A percentile compares a stretch with the other conserved stretches of the same genome.
These are phyloP conservation scores for Saturnispora dispora DNA, from an alignment of 805 yeast genomes.

Conservation along the genomic window DNA sequence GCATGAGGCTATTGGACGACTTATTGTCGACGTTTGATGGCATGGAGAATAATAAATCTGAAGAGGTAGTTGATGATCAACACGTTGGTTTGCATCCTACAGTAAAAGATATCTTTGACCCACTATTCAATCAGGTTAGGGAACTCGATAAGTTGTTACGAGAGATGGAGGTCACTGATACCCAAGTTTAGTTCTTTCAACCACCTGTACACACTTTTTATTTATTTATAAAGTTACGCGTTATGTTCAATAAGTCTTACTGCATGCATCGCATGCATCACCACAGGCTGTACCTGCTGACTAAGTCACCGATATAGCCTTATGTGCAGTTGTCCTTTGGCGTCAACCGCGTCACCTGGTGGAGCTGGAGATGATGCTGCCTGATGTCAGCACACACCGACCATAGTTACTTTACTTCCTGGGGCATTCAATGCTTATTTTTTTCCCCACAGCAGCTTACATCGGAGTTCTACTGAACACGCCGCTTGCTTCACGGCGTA, in stretches of 20 bases:
- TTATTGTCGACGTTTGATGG: conserved; percentile 17
- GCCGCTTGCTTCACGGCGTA: not conserved
- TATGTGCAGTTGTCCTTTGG: not conserved
- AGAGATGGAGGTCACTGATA: not conserved
- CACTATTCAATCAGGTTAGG: conserved; percentile 42
- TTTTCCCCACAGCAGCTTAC: not conserved
- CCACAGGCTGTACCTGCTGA: not conserved
- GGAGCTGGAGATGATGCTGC: too few species aligned
- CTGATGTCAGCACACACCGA: too few species aligned
- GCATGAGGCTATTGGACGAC: conserved; percentile 29
- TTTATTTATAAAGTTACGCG: not conserved
- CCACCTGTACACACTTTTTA: not conserved
- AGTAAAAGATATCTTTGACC: conserved; percentile 47
- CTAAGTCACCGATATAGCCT: not conserved
- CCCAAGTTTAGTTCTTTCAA: not conserved
- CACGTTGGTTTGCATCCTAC: conserved; percentile 30
- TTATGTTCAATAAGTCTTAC: not conserved
- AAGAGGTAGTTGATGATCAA: not conserved
- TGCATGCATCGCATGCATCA: not conserved
- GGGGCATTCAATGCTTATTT: too few species aligned
- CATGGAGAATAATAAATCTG: not conserved
- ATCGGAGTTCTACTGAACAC: not conserved
- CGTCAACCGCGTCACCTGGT: too few species aligned
- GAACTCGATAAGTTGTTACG: conserved; percentile 15
- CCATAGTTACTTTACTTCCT: too few species aligned